Conservation (phyloP, 768 basidiomycete genomes). For the Suillus plorans region DNA sequence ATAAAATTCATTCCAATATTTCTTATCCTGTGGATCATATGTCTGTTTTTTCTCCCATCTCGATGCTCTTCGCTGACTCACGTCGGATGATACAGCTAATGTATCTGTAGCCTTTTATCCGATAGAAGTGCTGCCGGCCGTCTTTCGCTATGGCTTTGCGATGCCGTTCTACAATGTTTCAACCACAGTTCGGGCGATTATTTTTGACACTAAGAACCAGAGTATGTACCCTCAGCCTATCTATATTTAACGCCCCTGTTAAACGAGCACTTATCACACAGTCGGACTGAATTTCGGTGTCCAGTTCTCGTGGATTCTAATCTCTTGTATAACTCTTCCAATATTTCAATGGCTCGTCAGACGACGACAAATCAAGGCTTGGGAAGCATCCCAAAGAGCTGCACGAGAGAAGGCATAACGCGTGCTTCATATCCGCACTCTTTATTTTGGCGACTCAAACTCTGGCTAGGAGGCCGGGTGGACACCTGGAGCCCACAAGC, state of each 20-base stretch:
- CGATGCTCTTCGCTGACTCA: background rate
- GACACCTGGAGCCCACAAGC: background rate
- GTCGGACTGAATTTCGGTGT: constrained; percentile 66
- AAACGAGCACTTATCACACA: constrained; percentile 21
- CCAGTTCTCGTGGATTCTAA: constrained; percentile 51
- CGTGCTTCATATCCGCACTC: background rate
- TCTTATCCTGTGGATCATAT: constrained; percentile 64
- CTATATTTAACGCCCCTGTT: background rate
- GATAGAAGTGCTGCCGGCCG: constrained; percentile 51
- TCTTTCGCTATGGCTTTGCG: constrained; percentile 69
- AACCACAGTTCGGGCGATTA: constrained; percentile 54
- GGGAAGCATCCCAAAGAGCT: constrained; percentile 7
- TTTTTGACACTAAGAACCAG: constrained; percentile 66
- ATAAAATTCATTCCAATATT: constrained; percentile 54
- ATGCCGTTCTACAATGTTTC: constrained; percentile 74
- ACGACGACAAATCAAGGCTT: constrained; percentile 23
- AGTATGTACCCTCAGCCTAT: constrained; percentile 36
- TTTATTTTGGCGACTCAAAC: background rate
- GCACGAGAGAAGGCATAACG: background rate
- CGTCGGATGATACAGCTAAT: constrained; percentile 39
- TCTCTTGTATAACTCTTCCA: constrained; percentile 55
- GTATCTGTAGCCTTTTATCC: constrained; percentile 59
- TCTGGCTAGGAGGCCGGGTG: background rate
- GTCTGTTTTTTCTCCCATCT: constrained; percentile 32
- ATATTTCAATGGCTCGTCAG: constrained; percentile 47